Evolutionary conservation across 2,329 filamentous ascomycete species (phyloP).

Genomic region (Cladosporium velox): DNA sequence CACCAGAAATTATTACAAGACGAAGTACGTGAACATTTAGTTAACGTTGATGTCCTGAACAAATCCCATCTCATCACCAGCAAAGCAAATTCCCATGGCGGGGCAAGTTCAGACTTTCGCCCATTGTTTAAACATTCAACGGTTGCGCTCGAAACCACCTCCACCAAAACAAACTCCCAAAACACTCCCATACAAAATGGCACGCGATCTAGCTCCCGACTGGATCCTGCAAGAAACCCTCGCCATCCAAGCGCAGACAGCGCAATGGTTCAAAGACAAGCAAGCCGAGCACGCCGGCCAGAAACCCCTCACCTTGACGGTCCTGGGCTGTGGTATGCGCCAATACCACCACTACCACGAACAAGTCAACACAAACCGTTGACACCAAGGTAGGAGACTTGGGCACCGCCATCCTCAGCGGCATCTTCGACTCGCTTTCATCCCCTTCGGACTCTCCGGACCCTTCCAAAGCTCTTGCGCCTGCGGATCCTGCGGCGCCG

Average conservation of each 20-base stretch:
- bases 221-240: constrained; percentile 36
- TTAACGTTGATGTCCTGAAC: background rate
- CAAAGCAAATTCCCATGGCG: background rate
- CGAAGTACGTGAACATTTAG: no score
- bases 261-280: constrained; percentile 24
- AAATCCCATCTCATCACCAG: background rate
- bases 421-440: constrained; percentile 71
- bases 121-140: background rate
- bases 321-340: constrained; percentile 76
- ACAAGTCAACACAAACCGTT: constrained; percentile 18
- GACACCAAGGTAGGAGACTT: constrained; percentile 64
- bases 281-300: constrained; percentile 27
- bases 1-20: no score
- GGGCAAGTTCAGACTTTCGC: background rate
- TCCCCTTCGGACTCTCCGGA: constrained; percentile 30
- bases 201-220: constrained; percentile 33
- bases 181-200: constrained; percentile 21
- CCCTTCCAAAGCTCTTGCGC: constrained; percentile 41
- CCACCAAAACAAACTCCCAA: background rate
- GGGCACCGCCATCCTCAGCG: constrained; percentile 80
- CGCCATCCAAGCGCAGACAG: constrained; percentile 30
- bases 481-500: constrained; percentile 45
- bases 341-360: background rate
- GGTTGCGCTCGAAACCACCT: background rate
- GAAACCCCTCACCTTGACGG: constrained; percentile 66